Evolutionary conservation across 2,329 filamentous ascomycete species (phyloP).

Genomic region (Colletotrichum noveboracense): DNA sequence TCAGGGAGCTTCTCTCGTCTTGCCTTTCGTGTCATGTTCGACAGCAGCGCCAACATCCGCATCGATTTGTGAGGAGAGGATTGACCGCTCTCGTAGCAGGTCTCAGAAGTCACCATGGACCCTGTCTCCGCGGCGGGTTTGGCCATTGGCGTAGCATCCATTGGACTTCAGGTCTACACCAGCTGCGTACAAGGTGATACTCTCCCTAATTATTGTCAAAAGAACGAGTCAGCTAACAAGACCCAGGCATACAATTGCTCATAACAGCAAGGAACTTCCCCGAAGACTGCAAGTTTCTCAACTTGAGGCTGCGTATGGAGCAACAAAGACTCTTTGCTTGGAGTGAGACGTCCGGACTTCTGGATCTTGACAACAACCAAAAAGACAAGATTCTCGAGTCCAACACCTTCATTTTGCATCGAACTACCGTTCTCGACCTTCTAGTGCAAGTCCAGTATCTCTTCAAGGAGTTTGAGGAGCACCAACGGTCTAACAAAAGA

Average conservation of each 20-base stretch:
- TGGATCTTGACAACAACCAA: constrained; percentile 47
- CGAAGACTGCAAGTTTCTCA: constrained; percentile 53
- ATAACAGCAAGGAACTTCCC: constrained; percentile 52
- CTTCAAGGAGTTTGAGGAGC: constrained; percentile 50
- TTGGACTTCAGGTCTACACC: constrained; percentile 51
- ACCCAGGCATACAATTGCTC: constrained; percentile 49
- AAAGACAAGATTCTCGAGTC: constrained; percentile 47
- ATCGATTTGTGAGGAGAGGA: not conserved
- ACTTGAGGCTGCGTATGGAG: constrained; percentile 53
- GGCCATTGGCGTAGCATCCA: constrained; percentile 48
- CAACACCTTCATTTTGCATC: constrained; percentile 53
- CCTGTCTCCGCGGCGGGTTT: constrained; percentile 48
- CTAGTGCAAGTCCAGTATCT: constrained; percentile 52
- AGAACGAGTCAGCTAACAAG: not conserved
- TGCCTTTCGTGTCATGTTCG: not conserved
- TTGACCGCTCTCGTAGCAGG: not conserved
- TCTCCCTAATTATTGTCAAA: not conserved
- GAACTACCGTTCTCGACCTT: constrained; percentile 53
- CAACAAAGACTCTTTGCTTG: constrained; percentile 55
- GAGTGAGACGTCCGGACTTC: constrained; percentile 53
- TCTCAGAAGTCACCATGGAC: constrained; percentile 36
- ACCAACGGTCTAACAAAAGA: constrained; percentile 43
- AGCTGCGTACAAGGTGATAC: constrained; percentile 46
- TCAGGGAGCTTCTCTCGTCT: not conserved
- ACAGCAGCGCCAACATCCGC: not conserved